Base-by-base conservation (phyloP, 106 monocot species). In the Cymbidium sinense region DNA sequence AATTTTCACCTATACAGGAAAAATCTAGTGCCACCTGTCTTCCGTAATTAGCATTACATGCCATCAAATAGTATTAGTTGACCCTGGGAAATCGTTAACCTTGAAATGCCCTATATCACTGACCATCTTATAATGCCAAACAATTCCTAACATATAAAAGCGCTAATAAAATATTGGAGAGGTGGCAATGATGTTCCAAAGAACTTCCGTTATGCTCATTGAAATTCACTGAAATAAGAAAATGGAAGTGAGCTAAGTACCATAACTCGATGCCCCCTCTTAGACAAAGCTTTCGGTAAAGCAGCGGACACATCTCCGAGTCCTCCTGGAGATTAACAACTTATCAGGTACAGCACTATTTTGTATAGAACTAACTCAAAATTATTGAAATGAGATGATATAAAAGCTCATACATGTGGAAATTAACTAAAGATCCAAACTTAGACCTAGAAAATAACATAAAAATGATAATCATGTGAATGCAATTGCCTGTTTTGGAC, bases 241-340 rank as follows among this genome's bases (percentile, higher is more conserved):
- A 62, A 11, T n/a, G 23, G 61, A n/a, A 62, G 27, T 62, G 23
- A 23, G 61, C 21, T 69, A 34, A 62, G 0, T 62, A 62, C 61
- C 61, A 62, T 62, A 62, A 93, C 89, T 74, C 92, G 85, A 76
- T 93, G 92, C 64, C 92, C 92, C 82, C 92, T 83, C 76, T 81
- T 84, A 7, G 87, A 83, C 81, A 93, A 85, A 83, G 89, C 94
- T 77, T 94, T 94, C 44, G 94, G 94, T 80, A 94, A 79, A 73
- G 91, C 85, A 69, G 91, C 91, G 52, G 89, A 89, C 72, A 94
- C 94, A 91, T 94, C 94, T 73, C 87, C 94, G 83, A 94, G 94
- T 17, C 94, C 94, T 70, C 94, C 94, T 94, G 43, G 1, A 71
- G 44, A 70, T 78, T 15, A 70, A 70, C 31, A 70, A 70, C 19